These are phyloP conservation scores for Fusarium zealandicum DNA, from an alignment of 2,329 filamentous ascomycete species.

Conservation along the genomic window DNA sequence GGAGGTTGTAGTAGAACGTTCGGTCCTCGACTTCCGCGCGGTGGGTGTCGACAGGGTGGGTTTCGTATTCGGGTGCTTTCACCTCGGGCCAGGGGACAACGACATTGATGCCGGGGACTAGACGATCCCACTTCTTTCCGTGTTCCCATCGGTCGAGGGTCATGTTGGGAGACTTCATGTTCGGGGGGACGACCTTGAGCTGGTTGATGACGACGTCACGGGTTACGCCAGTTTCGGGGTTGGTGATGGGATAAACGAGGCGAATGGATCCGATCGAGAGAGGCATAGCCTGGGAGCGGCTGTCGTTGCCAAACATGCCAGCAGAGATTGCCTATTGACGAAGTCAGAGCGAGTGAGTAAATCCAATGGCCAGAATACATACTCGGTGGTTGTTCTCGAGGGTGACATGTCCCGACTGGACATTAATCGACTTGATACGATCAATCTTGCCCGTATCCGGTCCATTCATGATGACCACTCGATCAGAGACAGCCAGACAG, in stretches of 20 bases:
- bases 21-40: conserved; percentile 76
- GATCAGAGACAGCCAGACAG: conserved; percentile 72
- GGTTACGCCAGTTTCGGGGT: conserved; percentile 68
- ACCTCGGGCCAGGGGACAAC: conserved; percentile 78
- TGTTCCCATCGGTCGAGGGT: conserved; percentile 51
- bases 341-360: background rate
- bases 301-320: conserved; percentile 44
- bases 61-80: conserved; percentile 57
- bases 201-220: conserved; percentile 82
- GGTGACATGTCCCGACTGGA: conserved; percentile 62
- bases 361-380: conserved; percentile 40
- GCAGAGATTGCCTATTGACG: conserved; percentile 39
- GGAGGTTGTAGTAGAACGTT: conserved; percentile 80
- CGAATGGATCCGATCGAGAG: conserved; percentile 77
- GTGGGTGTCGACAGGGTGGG: conserved; percentile 73
- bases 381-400: conserved; percentile 72
- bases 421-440: conserved; percentile 65
- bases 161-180: conserved; percentile 56
- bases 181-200: conserved; percentile 61
- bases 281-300: conserved; percentile 49
- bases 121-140: conserved; percentile 57
- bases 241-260: conserved; percentile 78
- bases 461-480: conserved; percentile 82
- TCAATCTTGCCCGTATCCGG: conserved; percentile 86
- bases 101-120: conserved; percentile 75